Conservation (phyloP, 257 asterid genomes). For the Nicotiana attenuata region DNA sequence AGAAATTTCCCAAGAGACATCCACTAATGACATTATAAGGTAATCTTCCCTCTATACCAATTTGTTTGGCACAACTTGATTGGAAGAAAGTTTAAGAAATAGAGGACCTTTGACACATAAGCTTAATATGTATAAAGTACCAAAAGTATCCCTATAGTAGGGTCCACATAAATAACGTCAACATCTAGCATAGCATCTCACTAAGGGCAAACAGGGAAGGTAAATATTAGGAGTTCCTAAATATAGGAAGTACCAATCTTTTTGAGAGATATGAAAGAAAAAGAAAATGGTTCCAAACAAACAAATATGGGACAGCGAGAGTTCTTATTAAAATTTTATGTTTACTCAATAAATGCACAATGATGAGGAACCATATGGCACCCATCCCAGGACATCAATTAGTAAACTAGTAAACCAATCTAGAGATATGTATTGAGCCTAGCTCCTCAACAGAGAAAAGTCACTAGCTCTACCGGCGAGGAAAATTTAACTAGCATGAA, state of each 20-base stretch:
- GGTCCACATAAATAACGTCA: neutral
- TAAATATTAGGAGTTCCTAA: neutral
- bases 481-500: neutral
- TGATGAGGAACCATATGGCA: neutral
- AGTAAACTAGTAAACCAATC: neutral
- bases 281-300: neutral
- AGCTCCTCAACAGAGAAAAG: neutral
- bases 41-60: neutral
- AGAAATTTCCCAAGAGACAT: neutral
- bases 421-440: conserved; percentile 5
- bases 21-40: neutral
- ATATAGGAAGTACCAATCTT: neutral
- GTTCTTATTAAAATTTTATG: neutral
- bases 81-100: neutral
- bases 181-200: neutral
- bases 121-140: neutral
- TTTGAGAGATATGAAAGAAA: neutral
- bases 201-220: neutral
- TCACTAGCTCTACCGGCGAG: neutral
- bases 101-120: neutral
- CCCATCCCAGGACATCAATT: neutral
- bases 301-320: neutral
- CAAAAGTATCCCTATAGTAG: neutral
- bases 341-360: too few relatives aligned
- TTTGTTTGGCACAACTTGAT: neutral